These are phyloP conservation scores for Phoenix roebelenii DNA, from an alignment of 176 grass and related monocot species.

Conservation along the genomic window DNA sequence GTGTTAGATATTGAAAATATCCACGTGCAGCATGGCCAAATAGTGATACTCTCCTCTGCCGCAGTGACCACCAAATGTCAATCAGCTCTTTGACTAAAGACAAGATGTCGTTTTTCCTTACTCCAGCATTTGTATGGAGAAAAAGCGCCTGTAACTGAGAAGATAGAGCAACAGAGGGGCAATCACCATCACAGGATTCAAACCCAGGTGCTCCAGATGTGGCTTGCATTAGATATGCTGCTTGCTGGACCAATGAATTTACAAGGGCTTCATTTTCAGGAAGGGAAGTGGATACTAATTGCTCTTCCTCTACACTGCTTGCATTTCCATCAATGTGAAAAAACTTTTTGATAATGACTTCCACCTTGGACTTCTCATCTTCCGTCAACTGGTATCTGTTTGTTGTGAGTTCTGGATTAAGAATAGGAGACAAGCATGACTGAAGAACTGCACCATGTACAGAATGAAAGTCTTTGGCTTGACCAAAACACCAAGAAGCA, in stretches of 20 bases:
- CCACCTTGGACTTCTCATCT: constrained; percentile 54
- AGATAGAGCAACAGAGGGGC: constrained; percentile 41
- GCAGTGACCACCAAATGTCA: constrained; percentile 69
- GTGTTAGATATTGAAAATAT: constrained; percentile 80
- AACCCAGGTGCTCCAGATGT: constrained; percentile 54
- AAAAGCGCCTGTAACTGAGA: constrained; percentile 55
- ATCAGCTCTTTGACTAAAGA: constrained; percentile 51
- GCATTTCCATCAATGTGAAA: constrained; percentile 31
- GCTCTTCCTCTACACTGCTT: constrained; percentile 15
- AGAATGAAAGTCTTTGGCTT: constrained; percentile 52
- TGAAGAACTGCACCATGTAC: constrained; percentile 33
- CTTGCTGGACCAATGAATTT: constrained; percentile 46
- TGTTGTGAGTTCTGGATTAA: constrained; percentile 58
- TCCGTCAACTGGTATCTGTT: constrained; percentile 59
- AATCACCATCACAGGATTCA: constrained; percentile 61
- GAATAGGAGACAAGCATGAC: constrained; percentile 46
- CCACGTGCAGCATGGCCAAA: constrained; percentile 79
- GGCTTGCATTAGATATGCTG: constrained; percentile 49
- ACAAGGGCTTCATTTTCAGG: constrained; percentile 27
- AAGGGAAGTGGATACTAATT: constrained; percentile 16
- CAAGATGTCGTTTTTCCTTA: constrained; percentile 29
- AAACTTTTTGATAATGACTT: constrained; percentile 47
- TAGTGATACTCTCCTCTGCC: constrained; percentile 70
- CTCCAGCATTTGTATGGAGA: constrained; percentile 36
- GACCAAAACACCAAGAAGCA: constrained; percentile 86